phyloP scores from a whole-genome alignment of 371 early-diverging fungal genomes.

The Globomyces sp. region DNA sequence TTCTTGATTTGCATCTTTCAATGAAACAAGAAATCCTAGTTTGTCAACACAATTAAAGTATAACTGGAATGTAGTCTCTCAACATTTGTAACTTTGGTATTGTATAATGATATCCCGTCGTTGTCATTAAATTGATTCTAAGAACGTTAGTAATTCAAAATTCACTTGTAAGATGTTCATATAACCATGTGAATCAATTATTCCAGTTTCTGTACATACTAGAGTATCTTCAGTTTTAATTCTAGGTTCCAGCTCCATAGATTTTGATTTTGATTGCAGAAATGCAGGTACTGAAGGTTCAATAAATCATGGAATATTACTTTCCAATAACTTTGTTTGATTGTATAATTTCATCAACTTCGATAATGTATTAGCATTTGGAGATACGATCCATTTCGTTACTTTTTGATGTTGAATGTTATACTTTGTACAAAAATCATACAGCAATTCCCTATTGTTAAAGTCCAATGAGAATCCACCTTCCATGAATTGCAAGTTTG shows the following conservation, averaged over 20 bases:
- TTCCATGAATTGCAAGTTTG: slow-evolving; percentile 75
- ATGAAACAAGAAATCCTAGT: neutral
- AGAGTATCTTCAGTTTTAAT: slow-evolving; percentile 58
- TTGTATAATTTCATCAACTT: slow-evolving; percentile 33
- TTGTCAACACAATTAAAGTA: too few species aligned
- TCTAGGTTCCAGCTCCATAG: slow-evolving; percentile 56
- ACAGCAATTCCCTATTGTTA: slow-evolving; percentile 43
- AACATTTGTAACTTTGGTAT: slow-evolving; percentile 43
- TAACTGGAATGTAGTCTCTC: neutral
- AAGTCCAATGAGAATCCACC: slow-evolving; percentile 22
- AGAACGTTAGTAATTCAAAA: neutral
- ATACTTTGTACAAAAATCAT: slow-evolving; percentile 54
- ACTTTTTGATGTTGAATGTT: slow-evolving; percentile 52
- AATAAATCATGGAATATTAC: slow-evolving; percentile 53
- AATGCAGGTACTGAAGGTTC: slow-evolving; percentile 25
- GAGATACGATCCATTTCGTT: slow-evolving; percentile 81
- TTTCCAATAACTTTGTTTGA: slow-evolving; percentile 48
- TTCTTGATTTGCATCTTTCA: slow-evolving; percentile 9
- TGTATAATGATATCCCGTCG: slow-evolving; percentile 54
- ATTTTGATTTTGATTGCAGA: slow-evolving; percentile 52
- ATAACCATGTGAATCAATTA: slow-evolving; percentile 70
- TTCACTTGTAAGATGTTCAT: slow-evolving; percentile 48
- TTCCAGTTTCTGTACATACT: slow-evolving; percentile 76
- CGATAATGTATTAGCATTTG: slow-evolving; percentile 51
- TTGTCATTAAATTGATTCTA: slow-evolving; percentile 31